Base-by-base conservation (phyloP, 2,329 filamentous ascomycete species). In the Xylaria sp. region DNA sequence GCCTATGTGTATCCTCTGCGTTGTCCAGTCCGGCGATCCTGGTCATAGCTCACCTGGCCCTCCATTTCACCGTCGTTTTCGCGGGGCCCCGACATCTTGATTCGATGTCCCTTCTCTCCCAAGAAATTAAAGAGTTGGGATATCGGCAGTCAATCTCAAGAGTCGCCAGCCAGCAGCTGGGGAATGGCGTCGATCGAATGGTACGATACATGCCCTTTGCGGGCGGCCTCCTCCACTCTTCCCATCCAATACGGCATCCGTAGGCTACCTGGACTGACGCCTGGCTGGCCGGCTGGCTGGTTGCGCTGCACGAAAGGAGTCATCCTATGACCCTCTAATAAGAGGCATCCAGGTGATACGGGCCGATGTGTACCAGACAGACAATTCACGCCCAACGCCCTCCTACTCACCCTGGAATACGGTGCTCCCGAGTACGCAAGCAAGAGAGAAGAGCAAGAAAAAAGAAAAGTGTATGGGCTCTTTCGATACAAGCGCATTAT, bases 81-180 rank as follows among this genome's bases (percentile, higher is more conserved):
- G 50, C 47, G 53, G 53, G 54, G 54, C 44, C 57, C 55, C 49
- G 55, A 58, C 48, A 58, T 60, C 34, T 54, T 62, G 54, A 60
- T 60, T 62, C 60, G 60, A 62, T 47, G 56, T 58, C 53, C 50
- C 48, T 49, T 60, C 40, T n/a, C n/a, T n/a, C n/a, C n/a, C n/a
- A n/a, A 41, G 48, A 47, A 56, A 62, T 62, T 53, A 52, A 56
- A 43, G 19, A 1, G 39, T 37, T 21, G 38, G 54, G 57, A 57
- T 60, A 60, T 60, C 57, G 57, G 50, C 52, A 60, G 54, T 56
- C 54, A 42, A 51, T 52, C 50, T 53, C 51, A 59, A 52, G 53
- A 46, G 45, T 51, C 53, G 47, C 54, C 60, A 59, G 49, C 42
- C 49, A n/a, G n/a, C n/a, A n/a, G n/a, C n/a, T n/a, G n/a, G n/a